A percentile compares a stretch with the other conserved stretches of the same genome.
Evolutionary conservation across 2,329 filamentous ascomycete genomes (phyloP).

Genomic region (Camillea tinctor): DNA sequence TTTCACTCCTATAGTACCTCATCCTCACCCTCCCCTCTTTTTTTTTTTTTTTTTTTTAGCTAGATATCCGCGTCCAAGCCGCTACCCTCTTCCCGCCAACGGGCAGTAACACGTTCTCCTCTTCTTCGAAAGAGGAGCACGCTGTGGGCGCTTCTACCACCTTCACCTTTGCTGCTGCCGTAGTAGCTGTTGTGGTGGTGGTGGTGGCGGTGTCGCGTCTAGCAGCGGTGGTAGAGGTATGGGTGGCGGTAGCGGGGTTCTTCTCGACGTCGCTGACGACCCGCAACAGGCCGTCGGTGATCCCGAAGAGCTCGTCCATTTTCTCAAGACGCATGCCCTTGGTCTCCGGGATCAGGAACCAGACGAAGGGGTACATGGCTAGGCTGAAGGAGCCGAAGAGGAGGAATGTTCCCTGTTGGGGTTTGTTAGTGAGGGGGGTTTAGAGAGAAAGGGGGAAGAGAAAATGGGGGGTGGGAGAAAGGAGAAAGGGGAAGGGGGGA

Average conservation of each 20-base stretch:
- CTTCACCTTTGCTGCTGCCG: too few relatives aligned
- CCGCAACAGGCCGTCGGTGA: conserved; percentile 43
- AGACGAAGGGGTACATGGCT: conserved; percentile 64
- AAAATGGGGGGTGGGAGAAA: too few relatives aligned
- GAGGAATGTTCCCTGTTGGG: conserved; percentile 58
- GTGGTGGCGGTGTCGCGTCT: too few relatives aligned
- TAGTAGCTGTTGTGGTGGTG: too few relatives aligned
- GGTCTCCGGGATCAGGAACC: conserved; percentile 68
- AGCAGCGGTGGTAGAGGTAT: too few relatives aligned
- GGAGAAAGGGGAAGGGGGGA: not conserved
- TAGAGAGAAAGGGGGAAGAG: too few relatives aligned
- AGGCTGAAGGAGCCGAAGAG: conserved; percentile 67
- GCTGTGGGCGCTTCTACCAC: too few relatives aligned
- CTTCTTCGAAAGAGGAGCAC: not conserved
- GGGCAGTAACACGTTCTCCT: too few relatives aligned
- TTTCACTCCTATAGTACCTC: not conserved
- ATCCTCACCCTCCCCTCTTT: not conserved
- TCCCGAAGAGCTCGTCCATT: conserved; percentile 66
- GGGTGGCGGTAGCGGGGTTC: too few relatives aligned
- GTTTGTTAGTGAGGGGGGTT: too few relatives aligned
- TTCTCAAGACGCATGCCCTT: conserved; percentile 61
- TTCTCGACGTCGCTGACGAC: not conserved
- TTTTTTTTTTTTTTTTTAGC: not conserved
- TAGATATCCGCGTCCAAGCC: not conserved
- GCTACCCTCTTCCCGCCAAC: not conserved